Base-by-base conservation (phyloP, 2,329 filamentous ascomycete genomes). In the Trichoderma aggressivum region DNA sequence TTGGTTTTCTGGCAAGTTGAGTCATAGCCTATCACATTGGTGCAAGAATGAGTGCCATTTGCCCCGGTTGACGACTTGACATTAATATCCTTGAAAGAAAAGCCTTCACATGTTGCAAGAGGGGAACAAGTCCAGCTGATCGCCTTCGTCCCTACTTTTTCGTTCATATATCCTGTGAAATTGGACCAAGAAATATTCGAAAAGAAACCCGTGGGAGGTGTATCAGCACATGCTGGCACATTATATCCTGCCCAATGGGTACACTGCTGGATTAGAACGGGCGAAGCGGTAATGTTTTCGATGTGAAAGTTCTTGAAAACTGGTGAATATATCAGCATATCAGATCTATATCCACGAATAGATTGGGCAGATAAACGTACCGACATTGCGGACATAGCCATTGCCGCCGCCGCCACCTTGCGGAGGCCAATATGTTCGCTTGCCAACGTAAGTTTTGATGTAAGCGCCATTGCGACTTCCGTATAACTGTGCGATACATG, bases 381-480 rank as follows among this genome's bases (percentile, higher is more conserved):
- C 47, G 16, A 66, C 63, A 28, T 66, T 66, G 7, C 63, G 63
- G 26, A 66, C 63, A 5, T 66, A 66, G 2, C 63, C 63, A 55
- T 66, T 66, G 1, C 63, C 63, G 6, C 62, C 62, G 18, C 62
- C 62, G 6, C 63, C 63, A 11, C 63, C 63, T 4, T 66, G 63
- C 4, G 63, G 63, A 21, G 63, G 63, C 63, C 63, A 66, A 12
- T 66, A 66, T 1, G 47, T 56, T 5, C 63, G 14, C 32, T 66
- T 66, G 16, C 63, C 63, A 1, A 56, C 63, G 24, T 66, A 66
- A 3, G 63, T 66, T n/a, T 66, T 66, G 50, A 66, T 66, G 24
- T 66, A 66, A 14, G 63, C 63, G 16, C 63, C 63, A 30, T 66
- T 66, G 30, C 63, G 63, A n/a, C 63, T 66, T 34, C 63, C 63